Conservation (phyloP, 345 rosid species). For the Cardamine occulta region DNA sequence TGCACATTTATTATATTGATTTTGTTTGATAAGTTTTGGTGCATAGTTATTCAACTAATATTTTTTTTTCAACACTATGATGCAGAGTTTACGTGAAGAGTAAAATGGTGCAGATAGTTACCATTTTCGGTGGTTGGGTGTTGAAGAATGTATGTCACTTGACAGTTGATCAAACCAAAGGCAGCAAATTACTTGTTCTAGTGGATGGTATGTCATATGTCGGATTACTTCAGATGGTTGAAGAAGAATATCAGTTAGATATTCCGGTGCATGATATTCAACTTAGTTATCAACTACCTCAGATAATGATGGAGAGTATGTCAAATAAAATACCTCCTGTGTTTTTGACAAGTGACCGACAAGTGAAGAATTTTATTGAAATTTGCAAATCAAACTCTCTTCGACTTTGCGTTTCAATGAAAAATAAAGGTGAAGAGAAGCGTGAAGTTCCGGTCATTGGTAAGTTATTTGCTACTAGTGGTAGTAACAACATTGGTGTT, state of each 20-base stretch:
- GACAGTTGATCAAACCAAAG: neutral
- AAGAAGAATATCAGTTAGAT: neutral
- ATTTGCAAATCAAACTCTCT: neutral
- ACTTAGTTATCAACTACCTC: neutral
- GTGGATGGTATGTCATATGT: neutral
- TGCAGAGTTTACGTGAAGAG: neutral
- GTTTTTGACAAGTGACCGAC: neutral
- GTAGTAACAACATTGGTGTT: no score
- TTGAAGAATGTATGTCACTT: neutral
- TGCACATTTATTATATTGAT: neutral
- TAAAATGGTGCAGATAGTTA: neutral
- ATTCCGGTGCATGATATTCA: no score
- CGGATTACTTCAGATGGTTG: neutral
- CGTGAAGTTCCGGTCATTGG: no score
- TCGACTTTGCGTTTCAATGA: neutral
- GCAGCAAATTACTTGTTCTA: neutral
- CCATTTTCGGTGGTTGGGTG: neutral
- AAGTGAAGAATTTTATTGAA: neutral
- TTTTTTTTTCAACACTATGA: neutral
- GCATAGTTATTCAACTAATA: neutral
- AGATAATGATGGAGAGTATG: neutral
- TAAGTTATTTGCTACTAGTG: no score
- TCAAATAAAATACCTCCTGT: neutral
- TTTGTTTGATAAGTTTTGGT: neutral
- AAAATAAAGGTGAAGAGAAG: neutral